A percentile compares a stretch with the other conserved stretches of the same genome.
These are phyloP conservation scores for Wickerhamiella lipophila DNA, from an alignment of 805 yeast genomes.

Conservation along the genomic window DNA sequence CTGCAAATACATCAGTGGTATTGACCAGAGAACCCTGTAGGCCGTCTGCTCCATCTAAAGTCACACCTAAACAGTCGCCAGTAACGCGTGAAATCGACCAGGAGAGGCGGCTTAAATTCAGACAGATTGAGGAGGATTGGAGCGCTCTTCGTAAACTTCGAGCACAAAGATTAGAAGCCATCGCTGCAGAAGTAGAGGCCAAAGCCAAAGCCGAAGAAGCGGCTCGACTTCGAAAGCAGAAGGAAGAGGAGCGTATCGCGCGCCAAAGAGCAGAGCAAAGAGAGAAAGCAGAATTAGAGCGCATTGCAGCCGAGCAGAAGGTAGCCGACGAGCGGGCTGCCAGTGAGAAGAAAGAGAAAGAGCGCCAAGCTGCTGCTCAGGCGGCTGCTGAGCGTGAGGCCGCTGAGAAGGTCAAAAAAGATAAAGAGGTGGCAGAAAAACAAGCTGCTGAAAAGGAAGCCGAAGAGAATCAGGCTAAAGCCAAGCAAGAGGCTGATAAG, in stretches of 20 bases:
- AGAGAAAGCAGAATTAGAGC: constrained; percentile 25
- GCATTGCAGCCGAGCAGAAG: constrained; percentile 15
- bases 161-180: background rate
- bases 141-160: constrained; percentile 1
- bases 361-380: constrained; percentile 6
- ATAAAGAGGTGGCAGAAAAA: constrained; percentile 19
- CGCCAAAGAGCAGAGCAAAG: constrained; percentile 17
- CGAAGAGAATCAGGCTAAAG: constrained; percentile 3
- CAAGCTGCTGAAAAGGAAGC: constrained; percentile 26
- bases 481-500: constrained; percentile 13
- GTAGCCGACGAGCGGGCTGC: constrained; percentile 6
- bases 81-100: background rate
- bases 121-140: background rate
- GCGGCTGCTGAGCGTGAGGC: constrained; percentile 8
- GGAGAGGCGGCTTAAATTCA: background rate
- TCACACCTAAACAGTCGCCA: background rate
- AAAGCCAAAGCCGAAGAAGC: constrained; percentile 11
- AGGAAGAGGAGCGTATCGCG: constrained; percentile 8
- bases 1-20: background rate
- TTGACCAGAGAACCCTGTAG: background rate
- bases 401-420: constrained; percentile 13
- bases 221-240: background rate
- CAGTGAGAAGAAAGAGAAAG: background rate
- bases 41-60: background rate
- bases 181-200: constrained; percentile 17